phyloP scores from a whole-genome alignment of 148 eudicot species.

The Chenopodium berlandieri region DNA sequence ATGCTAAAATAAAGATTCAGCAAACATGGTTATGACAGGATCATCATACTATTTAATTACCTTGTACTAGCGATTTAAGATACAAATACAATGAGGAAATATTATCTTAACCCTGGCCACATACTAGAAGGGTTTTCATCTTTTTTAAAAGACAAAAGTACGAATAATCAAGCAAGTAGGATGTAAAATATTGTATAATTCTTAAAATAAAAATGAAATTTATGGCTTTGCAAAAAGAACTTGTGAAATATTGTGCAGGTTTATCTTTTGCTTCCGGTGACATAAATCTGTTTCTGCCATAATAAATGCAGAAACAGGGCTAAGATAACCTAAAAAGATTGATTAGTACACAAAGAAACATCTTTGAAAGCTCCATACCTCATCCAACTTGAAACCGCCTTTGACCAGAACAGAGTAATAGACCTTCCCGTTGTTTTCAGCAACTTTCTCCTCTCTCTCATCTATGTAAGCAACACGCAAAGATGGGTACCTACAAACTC shows the following conservation, averaged over 20 bases:
- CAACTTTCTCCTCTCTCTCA: slow-evolving; percentile 70
- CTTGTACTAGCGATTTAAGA: background rate
- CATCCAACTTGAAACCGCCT: slow-evolving; percentile 88
- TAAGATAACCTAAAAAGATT: slow-evolving; percentile 3
- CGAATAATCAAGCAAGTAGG: background rate
- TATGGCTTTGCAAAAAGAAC: background rate
- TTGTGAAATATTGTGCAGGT: background rate
- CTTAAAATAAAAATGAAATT: background rate
- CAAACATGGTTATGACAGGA: background rate
- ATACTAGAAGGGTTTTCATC: background rate
- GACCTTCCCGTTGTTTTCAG: slow-evolving; percentile 60
- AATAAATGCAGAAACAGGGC: slow-evolving; percentile 10
- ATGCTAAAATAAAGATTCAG: background rate
- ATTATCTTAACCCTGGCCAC: background rate
- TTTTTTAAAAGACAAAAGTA: background rate
- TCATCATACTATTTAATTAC: background rate
- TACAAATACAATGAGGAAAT: background rate
- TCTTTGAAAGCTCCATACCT: slow-evolving; percentile 44
- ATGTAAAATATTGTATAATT: background rate
- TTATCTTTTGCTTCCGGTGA: background rate
- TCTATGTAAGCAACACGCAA: slow-evolving; percentile 95
- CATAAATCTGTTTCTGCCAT: slow-evolving; percentile 3
- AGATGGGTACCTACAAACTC: slow-evolving; percentile 77
- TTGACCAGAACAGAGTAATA: slow-evolving; percentile 97
- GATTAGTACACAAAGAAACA: background rate